phyloP scores from a whole-genome alignment of 2,329 filamentous ascomycete genomes.

The Epichloe elymi region DNA sequence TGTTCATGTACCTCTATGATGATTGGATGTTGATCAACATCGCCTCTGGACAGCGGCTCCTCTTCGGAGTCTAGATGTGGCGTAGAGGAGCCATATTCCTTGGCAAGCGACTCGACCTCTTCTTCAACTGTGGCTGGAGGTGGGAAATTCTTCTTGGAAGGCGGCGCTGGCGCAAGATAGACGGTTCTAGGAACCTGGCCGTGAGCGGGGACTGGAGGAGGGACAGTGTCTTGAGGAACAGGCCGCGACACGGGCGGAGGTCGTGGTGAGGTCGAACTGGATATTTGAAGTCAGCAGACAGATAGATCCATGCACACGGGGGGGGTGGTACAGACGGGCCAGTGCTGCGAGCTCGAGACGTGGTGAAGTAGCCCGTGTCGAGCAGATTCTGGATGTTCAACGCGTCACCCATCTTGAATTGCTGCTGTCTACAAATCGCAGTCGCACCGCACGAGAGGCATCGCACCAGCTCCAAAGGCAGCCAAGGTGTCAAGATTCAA shows the following conservation, averaged over 20 bases:
- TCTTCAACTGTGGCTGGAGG: conserved; percentile 58
- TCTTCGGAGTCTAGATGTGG: conserved; percentile 27
- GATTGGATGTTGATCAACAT: conserved; percentile 54
- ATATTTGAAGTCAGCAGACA: not conserved
- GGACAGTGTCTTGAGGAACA: conserved; percentile 9
- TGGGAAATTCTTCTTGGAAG: conserved; percentile 28
- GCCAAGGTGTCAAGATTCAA: not conserved
- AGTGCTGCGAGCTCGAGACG: conserved; percentile 26
- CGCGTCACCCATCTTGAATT: conserved; percentile 28
- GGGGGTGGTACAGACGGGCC: conserved; percentile 12
- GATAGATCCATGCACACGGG: not conserved
- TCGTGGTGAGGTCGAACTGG: conserved; percentile 8
- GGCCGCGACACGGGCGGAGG: conserved; percentile 7
- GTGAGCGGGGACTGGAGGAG: conserved; percentile 7
- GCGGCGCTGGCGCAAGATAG: conserved; percentile 5
- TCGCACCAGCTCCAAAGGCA: conserved; percentile 6
- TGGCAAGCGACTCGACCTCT: conserved; percentile 47
- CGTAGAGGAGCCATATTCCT: conserved; percentile 36
- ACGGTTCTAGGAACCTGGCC: conserved; percentile 6
- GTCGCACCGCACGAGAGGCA: conserved; percentile 10
- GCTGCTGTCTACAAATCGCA: conserved; percentile 6
- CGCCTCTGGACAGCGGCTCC: conserved; percentile 47
- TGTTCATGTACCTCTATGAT: conserved; percentile 48
- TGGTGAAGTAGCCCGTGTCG: conserved; percentile 37
- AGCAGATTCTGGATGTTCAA: conserved; percentile 33